Base-by-base conservation (phyloP, 192 early-diverging fungal species). In the Coemansia sp. region DNA sequence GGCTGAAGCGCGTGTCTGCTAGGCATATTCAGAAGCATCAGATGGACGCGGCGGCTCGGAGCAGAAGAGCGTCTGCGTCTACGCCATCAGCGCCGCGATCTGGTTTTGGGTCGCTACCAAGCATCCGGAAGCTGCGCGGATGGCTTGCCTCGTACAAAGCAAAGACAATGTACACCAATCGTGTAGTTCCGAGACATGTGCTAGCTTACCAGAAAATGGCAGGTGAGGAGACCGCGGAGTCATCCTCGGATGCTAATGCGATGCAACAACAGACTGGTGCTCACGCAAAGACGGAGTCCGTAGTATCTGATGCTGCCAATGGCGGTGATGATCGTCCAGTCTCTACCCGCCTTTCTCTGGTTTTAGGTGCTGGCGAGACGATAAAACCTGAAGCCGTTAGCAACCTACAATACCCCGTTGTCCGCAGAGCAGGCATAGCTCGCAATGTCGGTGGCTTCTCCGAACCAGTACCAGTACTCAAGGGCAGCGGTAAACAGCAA, bases 81-180 rank as follows among this genome's bases (percentile, higher is more conserved):
- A 26, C 49, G 34, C 4, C 25, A 33, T 21, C 16, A 16, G 48
- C 20, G 26, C 51, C 39, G 20, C 9, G 30, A 33, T 34, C 28
- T 30, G 29, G 55, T 30, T 16, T 18, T 7, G 16, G 37, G 7
- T 13, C 57, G 7, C 51, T 56, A 26, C 51, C 31, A 20, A 80
- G 69, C 42, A 42, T 71, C 26, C 63, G 72, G 15, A 56, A 58
- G 12, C 48, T 81, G 58, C 72, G 59, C 13, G 72, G 58, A 4
- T 81, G 78, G 78, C 63, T 81, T 46, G 63, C 71, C 2, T 28
- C 72, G 6, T 75, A 81, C 45, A 59, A 65, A 28, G 78, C 78
- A 1, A 71, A 64, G 55, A 46, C 67, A 3, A 62, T 67, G 43
- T 81, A 81, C 29, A 20, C 69, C 15, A 61, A 35, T 2, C 72